These are phyloP conservation scores for Mycena capillaripes DNA, from an alignment of 768 basidiomycete genomes.

Conservation along the genomic window DNA sequence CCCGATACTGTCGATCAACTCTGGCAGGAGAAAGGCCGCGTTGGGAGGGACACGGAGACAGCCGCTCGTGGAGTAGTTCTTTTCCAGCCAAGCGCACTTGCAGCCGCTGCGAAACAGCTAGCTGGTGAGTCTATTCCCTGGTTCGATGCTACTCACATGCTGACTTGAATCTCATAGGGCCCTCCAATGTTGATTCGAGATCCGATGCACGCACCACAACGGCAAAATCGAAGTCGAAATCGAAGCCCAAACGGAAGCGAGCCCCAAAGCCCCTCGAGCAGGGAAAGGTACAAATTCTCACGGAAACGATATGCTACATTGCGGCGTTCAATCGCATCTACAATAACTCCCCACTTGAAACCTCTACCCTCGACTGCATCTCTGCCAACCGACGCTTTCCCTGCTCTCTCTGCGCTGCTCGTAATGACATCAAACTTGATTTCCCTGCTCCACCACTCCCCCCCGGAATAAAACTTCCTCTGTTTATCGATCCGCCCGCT, in stretches of 20 bases:
- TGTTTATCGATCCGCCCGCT: neutral
- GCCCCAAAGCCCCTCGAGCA: neutral
- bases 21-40: conserved; percentile 15
- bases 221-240: too few relatives aligned
- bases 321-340: too few relatives aligned
- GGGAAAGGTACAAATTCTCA: neutral
- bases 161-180: too few relatives aligned
- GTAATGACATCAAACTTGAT: neutral
- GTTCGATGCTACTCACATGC: too few relatives aligned
- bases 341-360: neutral
- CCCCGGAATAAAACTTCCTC: neutral
- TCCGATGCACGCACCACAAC: neutral
- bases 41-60: neutral
- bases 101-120: neutral
- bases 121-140: neutral
- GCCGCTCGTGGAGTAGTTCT: neutral
- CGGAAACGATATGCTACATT: neutral
- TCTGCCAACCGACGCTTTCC: neutral
- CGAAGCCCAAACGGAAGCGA: too few relatives aligned
- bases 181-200: too few relatives aligned
- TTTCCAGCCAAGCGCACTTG: neutral
- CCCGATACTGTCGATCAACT: neutral
- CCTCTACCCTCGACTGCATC: neutral
- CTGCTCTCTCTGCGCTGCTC: neutral
- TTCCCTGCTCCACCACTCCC: neutral